A percentile compares a stretch with the other conserved stretches of the same genome.
Evolutionary conservation across 2,329 filamentous ascomycete genomes (phyloP).

Genomic region (Cercospora sojina): DNA sequence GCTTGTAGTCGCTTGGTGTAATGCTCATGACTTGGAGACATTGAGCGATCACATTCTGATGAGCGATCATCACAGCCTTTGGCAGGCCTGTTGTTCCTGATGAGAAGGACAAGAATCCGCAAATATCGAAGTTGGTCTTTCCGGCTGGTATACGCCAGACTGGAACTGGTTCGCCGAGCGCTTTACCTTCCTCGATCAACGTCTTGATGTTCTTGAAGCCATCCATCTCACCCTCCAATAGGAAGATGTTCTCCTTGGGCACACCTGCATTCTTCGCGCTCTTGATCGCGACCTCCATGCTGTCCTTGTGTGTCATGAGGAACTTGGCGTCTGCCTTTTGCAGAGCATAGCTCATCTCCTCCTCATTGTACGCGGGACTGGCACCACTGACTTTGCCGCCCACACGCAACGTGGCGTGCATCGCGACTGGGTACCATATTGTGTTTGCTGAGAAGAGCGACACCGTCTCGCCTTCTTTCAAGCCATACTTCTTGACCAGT

Average conservation of each 20-base stretch:
- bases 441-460: conserved; percentile 64
- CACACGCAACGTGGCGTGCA: conserved; percentile 56
- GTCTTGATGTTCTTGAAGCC: conserved; percentile 53
- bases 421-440: conserved; percentile 66
- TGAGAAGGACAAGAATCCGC: conserved; percentile 54
- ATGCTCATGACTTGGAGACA: conserved; percentile 59
- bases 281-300: conserved; percentile 55
- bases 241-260: conserved; percentile 52
- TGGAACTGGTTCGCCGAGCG: conserved; percentile 45
- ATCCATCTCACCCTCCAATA: conserved; percentile 55
- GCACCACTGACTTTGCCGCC: conserved; percentile 62
- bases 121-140: conserved; percentile 58
- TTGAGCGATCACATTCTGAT: conserved; percentile 59
- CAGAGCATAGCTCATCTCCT: conserved; percentile 67
- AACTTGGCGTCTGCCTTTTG: conserved; percentile 58
- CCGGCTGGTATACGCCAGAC: conserved; percentile 53
- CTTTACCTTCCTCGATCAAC: conserved; percentile 46
- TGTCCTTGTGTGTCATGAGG: conserved; percentile 57
- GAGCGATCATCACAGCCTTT: conserved; percentile 50
- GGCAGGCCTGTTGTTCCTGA: conserved; percentile 12
- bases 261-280: conserved; percentile 58
- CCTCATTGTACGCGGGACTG: conserved; percentile 64
- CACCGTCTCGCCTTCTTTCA: conserved; percentile 57
- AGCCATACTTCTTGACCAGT: conserved; percentile 55
- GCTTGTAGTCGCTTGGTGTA: conserved; percentile 50